Evolutionary conservation across 768 basidiomycete species (phyloP), one percentile per base, ranked within the genome.

Genomic region (Dioszegia hungarica): DNA sequence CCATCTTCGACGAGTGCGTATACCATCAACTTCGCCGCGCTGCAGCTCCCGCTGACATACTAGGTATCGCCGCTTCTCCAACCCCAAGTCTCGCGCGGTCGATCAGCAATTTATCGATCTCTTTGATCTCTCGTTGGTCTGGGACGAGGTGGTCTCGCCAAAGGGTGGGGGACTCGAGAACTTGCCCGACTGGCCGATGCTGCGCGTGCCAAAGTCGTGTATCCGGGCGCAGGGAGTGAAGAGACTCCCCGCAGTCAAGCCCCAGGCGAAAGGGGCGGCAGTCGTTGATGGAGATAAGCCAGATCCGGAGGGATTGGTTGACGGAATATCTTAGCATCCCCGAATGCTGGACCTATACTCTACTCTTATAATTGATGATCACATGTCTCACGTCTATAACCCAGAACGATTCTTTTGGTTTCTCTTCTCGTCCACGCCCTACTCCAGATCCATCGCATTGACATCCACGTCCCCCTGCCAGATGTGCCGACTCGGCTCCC

Each of bases 401-500:
- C 19, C 49, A 5, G 19, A 24, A 20, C 10, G 4, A 34, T 29
- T 28, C 36, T 2, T 22, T 51, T 52, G 19, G 33, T 20, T 3
- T 38, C 19, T 38, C 31, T 52, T 39, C 28, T 47, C 43, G 20
- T 31, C 24, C 15, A n/a, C 31, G 12, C 27, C 22, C 87, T 86
- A 41, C 80, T 94, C 92, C 53, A 95, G 79, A 70, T 94, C 90
- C 74, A 86, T 86, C 60, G 87, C 86, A 56, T 89, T 85, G 14
- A 94, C 81, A 67, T 84, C 87, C 56, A 91, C 84, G 63, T 86
- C 87, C 2, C 89, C 89, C 2, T 90, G 89, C 85, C 90, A 93
- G 29, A 97, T 85, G 20, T 90, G 87, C 82, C 90, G 88, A 17
- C 88, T 90, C 15, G 94, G 93, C 72, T 92, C 89, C 95, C 95